Percentiles rank a stretch among this genome's conserved stretches.
These are phyloP conservation scores for Aquilaria malaccensis DNA, from an alignment of 345 rosid genomes.

Conservation along the genomic window DNA sequence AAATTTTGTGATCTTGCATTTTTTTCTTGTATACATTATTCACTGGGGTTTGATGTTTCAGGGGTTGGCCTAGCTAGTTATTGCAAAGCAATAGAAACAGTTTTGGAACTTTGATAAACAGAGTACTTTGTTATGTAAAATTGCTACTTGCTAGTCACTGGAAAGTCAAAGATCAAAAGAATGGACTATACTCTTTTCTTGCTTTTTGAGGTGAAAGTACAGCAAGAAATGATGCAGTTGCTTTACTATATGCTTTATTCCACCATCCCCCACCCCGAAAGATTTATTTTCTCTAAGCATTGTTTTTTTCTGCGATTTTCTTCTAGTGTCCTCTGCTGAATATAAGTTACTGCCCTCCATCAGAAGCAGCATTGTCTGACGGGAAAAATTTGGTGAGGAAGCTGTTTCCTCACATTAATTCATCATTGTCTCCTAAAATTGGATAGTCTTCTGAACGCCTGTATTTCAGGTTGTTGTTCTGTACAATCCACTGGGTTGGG, in stretches of 20 bases:
- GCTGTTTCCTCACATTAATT: conserved; percentile 1
- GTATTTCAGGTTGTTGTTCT: conserved; percentile 52
- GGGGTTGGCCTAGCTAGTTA: too few relatives aligned
- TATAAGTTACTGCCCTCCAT: conserved; percentile 88
- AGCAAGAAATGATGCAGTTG: neutral
- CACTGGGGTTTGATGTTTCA: too few relatives aligned
- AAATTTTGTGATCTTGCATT: too few relatives aligned
- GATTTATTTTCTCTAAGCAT: conserved; percentile 13
- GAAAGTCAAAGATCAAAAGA: neutral
- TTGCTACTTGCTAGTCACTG: too few relatives aligned
- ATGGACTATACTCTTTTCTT: neutral
- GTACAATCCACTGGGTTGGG: conserved; percentile 91
- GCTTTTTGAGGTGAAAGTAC: neutral
- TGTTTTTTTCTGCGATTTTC: conserved; percentile 17
- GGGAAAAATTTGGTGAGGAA: conserved; percentile 69
- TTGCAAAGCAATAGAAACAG: too few relatives aligned
- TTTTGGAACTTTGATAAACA: too few relatives aligned
- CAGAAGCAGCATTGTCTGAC: conserved; percentile 53
- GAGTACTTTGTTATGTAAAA: too few relatives aligned
- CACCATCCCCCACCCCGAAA: too few relatives aligned
- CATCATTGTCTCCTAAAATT: conserved; percentile 13
- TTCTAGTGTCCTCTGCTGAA: conserved; percentile 89
- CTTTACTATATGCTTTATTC: too few relatives aligned
- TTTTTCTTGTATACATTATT: too few relatives aligned
- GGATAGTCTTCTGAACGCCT: conserved; percentile 15